A percentile compares a stretch with the other conserved stretches of the same genome.
Evolutionary conservation across 495 filamentous ascomycete genomes (phyloP).

Genomic region (Parmelia sp.): DNA sequence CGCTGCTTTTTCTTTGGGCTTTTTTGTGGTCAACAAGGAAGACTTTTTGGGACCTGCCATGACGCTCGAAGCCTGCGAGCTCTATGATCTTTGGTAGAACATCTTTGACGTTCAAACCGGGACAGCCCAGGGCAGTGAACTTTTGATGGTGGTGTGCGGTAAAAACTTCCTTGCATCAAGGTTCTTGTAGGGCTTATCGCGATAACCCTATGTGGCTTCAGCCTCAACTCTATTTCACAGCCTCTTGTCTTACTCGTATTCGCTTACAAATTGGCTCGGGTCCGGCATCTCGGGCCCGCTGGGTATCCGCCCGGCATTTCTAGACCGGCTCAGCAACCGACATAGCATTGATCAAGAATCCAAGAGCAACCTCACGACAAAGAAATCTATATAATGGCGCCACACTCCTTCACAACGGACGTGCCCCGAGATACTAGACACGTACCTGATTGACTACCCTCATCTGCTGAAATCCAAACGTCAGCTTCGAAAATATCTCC

Average conservation of each 20-base stretch:
- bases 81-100: background rate
- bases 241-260: no score
- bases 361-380: no score
- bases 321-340: no score
- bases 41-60: conserved; percentile 4
- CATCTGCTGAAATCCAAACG: background rate
- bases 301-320: no score
- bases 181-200: conserved; percentile 12
- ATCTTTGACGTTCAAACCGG: background rate
- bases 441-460: background rate
- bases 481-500: background rate
- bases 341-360: no score
- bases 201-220: background rate
- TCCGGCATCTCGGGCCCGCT: no score
- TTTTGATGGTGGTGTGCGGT: background rate
- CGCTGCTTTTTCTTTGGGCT: background rate
- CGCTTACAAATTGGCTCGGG: no score
- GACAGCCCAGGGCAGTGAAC: no score
- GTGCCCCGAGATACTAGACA: no score
- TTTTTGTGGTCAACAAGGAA: conserved; percentile 1
- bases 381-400: no score
- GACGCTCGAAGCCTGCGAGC: background rate
- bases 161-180: background rate
- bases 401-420: no score
- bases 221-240: no score